Conservation (phyloP, 129 eudicot species). For the Silybum marianum region DNA sequence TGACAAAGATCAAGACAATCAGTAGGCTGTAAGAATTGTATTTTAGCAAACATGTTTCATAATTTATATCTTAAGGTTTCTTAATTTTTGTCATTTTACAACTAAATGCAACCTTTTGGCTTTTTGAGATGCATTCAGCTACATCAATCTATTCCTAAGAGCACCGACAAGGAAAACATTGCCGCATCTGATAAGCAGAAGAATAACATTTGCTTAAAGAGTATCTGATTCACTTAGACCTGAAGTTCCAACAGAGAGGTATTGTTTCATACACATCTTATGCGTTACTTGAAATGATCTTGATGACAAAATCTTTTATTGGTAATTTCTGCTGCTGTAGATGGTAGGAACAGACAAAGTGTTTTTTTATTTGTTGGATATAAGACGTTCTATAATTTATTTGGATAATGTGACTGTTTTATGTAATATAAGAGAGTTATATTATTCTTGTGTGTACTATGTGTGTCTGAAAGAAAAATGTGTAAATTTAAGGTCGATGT, state of each 20-base stretch:
- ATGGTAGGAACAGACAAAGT: not conserved
- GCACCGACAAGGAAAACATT: not conserved
- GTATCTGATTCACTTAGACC: constrained; percentile 4
- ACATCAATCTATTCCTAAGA: constrained; percentile 2
- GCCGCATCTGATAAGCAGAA: not conserved
- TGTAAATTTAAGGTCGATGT: no score
- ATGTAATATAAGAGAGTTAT: not conserved
- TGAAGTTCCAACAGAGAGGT: not conserved
- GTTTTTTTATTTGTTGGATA: not conserved
- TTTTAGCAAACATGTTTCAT: not conserved
- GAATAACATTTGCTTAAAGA: not conserved
- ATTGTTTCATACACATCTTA: not conserved
- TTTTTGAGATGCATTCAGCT: not conserved
- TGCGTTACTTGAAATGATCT: not conserved
- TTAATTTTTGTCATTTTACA: constrained; percentile 2
- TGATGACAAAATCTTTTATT: not conserved
- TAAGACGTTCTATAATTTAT: not conserved
- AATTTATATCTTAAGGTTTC: not conserved
- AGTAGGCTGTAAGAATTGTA: not conserved
- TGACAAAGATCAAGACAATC: not conserved
- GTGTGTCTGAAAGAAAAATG: not conserved
- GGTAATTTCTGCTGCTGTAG: not conserved
- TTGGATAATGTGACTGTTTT: not conserved
- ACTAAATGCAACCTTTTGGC: not conserved
- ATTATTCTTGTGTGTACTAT: not conserved